Conservation (phyloP, 2,329 filamentous ascomycete genomes). For the Epichloe gansuensis region DNA sequence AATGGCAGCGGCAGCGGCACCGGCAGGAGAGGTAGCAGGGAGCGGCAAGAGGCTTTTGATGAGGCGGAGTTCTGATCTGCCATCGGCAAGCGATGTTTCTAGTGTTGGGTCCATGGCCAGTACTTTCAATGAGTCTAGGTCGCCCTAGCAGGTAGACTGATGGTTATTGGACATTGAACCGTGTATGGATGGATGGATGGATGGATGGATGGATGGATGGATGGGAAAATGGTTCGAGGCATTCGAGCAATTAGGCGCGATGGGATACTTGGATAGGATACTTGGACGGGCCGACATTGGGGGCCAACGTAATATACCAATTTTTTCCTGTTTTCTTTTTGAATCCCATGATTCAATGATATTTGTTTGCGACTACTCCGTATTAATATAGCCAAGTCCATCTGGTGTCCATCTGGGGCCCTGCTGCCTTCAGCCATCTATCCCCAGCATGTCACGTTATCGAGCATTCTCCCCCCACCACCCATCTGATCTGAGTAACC, state of each 20-base stretch:
- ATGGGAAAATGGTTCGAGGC: neutral
- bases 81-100: constrained; percentile 24
- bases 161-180: neutral
- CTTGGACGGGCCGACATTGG: too few species aligned
- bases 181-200: neutral
- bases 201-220: neutral
- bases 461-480: neutral
- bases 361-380: too few species aligned
- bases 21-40: constrained; percentile 15
- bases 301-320: too few species aligned
- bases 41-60: constrained; percentile 17
- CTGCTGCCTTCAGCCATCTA: neutral
- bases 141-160: neutral
- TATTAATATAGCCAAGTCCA: too few species aligned
- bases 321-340: too few species aligned
- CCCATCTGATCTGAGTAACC: too few species aligned
- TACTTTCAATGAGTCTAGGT: constrained; percentile 9
- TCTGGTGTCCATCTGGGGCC: neutral
- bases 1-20: constrained; percentile 19
- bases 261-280: too few species aligned
- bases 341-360: too few species aligned
- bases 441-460: constrained; percentile 6
- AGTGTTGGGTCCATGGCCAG: constrained; percentile 25
- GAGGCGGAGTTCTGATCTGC: constrained; percentile 25
- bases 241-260: too few species aligned